These are phyloP conservation scores for Themeda triandra DNA, from an alignment of 176 grass and related monocot genomes.

Conservation along the genomic window DNA sequence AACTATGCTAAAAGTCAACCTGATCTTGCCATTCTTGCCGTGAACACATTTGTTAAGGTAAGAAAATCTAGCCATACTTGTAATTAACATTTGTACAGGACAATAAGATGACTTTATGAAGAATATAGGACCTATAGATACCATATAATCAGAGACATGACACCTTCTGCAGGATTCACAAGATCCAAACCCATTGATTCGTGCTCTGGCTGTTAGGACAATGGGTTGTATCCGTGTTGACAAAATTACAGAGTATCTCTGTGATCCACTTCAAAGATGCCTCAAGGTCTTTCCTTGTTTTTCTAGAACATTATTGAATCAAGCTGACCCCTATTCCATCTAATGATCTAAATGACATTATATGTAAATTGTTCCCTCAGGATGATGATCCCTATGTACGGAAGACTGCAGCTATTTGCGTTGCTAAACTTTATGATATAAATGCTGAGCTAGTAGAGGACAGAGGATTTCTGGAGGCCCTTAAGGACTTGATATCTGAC, in stretches of 20 bases:
- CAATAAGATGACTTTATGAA: not conserved
- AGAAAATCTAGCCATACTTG: conserved; percentile 4
- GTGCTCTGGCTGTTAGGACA: conserved; percentile 97
- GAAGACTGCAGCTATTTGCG: conserved; percentile 99
- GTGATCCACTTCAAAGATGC: conserved; percentile 98
- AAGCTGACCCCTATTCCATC: not conserved
- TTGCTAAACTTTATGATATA: conserved; percentile 99
- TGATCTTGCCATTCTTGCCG: conserved; percentile 96
- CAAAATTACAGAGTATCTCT: conserved; percentile 99
- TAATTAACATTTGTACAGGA: not conserved
- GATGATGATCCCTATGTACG: conserved; percentile 99
- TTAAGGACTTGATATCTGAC: conserved; percentile 96
- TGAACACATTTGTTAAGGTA: conserved; percentile 99
- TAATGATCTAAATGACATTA: not conserved
- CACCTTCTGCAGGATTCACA: conserved; percentile 76
- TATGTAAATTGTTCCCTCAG: conserved; percentile 44
- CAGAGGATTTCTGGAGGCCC: conserved; percentile 89
- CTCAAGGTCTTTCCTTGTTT: conserved; percentile 65
- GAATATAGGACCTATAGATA: not conserved
- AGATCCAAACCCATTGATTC: conserved; percentile 98
- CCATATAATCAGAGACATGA: not conserved
- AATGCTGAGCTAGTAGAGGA: conserved; percentile 97
- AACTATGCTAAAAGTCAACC: conserved; percentile 99
- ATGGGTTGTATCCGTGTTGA: conserved; percentile 99
- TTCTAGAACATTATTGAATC: conserved; percentile 17